Conservation (phyloP, 1,284 basidiomycete species). For the Apiotrichum montevideense region DNA sequence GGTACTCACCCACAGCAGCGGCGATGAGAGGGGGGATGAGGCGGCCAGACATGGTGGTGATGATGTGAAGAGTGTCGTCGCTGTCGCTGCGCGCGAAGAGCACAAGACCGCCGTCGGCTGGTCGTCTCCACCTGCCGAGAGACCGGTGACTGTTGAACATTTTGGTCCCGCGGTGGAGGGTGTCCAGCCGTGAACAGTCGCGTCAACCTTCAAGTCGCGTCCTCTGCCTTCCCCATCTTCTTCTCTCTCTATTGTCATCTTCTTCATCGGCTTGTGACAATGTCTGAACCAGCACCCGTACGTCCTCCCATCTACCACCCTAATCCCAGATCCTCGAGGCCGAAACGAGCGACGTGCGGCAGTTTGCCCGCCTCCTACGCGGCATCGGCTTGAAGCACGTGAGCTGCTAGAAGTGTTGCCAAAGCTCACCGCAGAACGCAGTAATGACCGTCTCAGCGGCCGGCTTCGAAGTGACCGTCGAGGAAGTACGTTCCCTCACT, state of each 20-base stretch:
- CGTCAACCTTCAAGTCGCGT: no score
- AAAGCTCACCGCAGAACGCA: slow-evolving; percentile 56
- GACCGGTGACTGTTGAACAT: not conserved
- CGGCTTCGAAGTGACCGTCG: slow-evolving; percentile 77
- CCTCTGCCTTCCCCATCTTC: no score
- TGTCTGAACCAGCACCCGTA: not conserved
- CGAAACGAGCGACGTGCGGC: slow-evolving; percentile 69
- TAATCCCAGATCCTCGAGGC: slow-evolving; percentile 61
- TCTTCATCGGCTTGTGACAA: no score
- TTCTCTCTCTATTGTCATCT: not conserved
- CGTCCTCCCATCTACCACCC: not conserved
- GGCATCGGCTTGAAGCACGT: slow-evolving; percentile 73
- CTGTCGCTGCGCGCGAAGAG: not conserved
- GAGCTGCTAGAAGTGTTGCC: slow-evolving; percentile 9
- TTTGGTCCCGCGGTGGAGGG: slow-evolving; percentile 1
- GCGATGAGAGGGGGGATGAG: slow-evolving; percentile 24
- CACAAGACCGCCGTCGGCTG: no score
- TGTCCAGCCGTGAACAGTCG: not conserved
- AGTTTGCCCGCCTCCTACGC: slow-evolving; percentile 64
- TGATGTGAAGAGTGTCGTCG: not conserved
- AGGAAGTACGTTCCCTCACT: slow-evolving; percentile 71
- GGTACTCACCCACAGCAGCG: slow-evolving; percentile 26
- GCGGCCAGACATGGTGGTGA: slow-evolving; percentile 16
- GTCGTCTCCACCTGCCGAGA: no score
- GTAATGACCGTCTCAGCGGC: slow-evolving; percentile 62